Base-by-base conservation (phyloP, 306 rosid genomes). In the Citrullus mucosospermus region DNA sequence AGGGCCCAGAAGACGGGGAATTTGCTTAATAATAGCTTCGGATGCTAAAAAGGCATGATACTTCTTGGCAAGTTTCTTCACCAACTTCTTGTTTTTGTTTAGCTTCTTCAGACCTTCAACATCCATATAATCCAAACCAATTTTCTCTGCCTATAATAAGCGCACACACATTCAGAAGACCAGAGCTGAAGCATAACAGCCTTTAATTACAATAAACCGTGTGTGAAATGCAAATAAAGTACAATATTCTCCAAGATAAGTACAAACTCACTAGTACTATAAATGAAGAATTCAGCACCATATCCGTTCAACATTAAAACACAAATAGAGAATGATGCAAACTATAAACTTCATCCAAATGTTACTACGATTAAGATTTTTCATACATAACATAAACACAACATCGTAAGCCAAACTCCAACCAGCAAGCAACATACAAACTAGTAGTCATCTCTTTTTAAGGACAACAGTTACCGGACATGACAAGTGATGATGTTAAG, bases 1-100 rank as follows among this genome's bases (percentile, higher is more conserved):
- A 76, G 93, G 97, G 57, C 96, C 96, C 84, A 92, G 78, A 54
- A 92, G 93, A 82, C 93, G 93, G 22, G 97, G 97, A 65, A 92
- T 92, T 88, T 91, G 96, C 86, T 91, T 93, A 15, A 93, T 93
- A 9, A 91, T 90, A 55, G 98, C 90, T 80, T 93, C 98, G 9
- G 98, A 93, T 8, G 98, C 98, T 18, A 93, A 87, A 80, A 91
- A 93, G 48, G 96, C 94, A 85, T 91, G 96, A 67, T 87, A 88
- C 55, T 91, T 89, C 67, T 93, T 93, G 6, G 98, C 98, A 11
- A 93, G 83, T 3, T 88, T 91, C 85, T 93, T 93, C 8, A 93
- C 98, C 63, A 90, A 43, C 20, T 91, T 93, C 82, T 93, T 91
- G 30, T 93, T 93, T 68, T 93, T 93, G 87, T 92, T 92, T 0